Percentiles rank a stretch among this genome's conserved stretches.
Conservation (phyloP, 768 basidiomycete genomes). For the Lactifluus piperatus region DNA sequence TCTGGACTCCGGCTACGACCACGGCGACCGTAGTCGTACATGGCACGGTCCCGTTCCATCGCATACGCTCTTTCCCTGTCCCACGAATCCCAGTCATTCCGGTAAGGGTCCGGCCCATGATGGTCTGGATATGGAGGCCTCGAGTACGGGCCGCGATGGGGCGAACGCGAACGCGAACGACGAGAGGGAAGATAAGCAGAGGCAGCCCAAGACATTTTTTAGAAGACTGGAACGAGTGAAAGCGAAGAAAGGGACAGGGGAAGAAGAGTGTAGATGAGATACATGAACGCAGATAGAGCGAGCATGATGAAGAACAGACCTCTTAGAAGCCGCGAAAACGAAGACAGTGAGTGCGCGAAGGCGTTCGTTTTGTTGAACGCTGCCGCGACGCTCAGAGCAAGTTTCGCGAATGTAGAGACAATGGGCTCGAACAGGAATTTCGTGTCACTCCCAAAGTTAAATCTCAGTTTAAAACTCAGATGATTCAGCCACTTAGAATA, state of each 20-base stretch:
- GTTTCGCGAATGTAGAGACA: slow-evolving; percentile 52
- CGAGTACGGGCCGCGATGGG: slow-evolving; percentile 43
- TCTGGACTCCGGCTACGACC: slow-evolving; percentile 79
- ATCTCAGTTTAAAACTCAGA: slow-evolving; percentile 32
- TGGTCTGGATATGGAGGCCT: slow-evolving; percentile 49
- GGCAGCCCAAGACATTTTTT: slow-evolving; percentile 59
- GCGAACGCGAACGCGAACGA: slow-evolving; percentile 80
- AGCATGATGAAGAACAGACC: slow-evolving; percentile 93
- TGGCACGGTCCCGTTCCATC: slow-evolving; percentile 61
- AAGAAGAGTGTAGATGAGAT: slow-evolving; percentile 60
- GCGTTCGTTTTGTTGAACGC: slow-evolving; percentile 34
- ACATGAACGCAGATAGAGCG: slow-evolving; percentile 64
- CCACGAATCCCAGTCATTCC: slow-evolving; percentile 60
- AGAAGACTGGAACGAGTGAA: slow-evolving; percentile 40
- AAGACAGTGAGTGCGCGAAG: slow-evolving; percentile 28
- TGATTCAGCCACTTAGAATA: slow-evolving; percentile 30
- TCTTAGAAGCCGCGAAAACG: slow-evolving; percentile 52
- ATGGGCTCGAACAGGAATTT: slow-evolving; percentile 19
- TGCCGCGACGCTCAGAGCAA: slow-evolving; percentile 35
- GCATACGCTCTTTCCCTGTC: slow-evolving; percentile 66
- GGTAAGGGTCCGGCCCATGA: slow-evolving; percentile 50
- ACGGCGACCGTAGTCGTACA: slow-evolving; percentile 60
- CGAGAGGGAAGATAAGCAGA: slow-evolving; percentile 62
- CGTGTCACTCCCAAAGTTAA: slow-evolving; percentile 25
- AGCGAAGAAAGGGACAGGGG: slow-evolving; percentile 39